phyloP scores from a whole-genome alignment of 2,329 filamentous ascomycete species.

The Tolypocladium sp. region DNA sequence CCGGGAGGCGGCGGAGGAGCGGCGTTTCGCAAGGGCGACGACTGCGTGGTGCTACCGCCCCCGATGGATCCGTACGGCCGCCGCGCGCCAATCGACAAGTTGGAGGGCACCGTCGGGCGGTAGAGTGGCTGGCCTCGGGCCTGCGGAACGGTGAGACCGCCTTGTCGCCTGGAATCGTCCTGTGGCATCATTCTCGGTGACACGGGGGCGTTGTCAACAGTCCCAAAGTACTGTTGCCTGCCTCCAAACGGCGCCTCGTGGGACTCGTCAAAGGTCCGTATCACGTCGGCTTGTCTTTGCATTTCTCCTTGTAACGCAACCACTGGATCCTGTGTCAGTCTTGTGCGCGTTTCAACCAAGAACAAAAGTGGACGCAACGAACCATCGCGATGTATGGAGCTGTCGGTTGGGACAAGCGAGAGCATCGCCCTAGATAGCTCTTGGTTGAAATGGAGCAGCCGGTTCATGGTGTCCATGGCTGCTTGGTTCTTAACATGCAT shows the following conservation, averaged over 20 bases:
- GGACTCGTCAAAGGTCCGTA: constrained; percentile 51
- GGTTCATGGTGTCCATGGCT: constrained; percentile 70
- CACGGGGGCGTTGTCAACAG: constrained; percentile 66
- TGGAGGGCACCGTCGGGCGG: constrained; percentile 71
- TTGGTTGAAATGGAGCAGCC: constrained; percentile 67
- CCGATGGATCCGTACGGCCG: constrained; percentile 85
- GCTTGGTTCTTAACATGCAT: constrained; percentile 75
- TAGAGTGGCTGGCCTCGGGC: constrained; percentile 56
- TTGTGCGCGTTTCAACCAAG: background rate
- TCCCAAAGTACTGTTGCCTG: constrained; percentile 57
- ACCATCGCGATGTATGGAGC: constrained; percentile 75
- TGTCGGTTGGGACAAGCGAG: constrained; percentile 66
- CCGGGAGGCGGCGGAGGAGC: constrained; percentile 53
- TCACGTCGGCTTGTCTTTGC: constrained; percentile 49
- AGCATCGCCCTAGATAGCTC: constrained; percentile 71
- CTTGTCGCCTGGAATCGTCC: constrained; percentile 71
- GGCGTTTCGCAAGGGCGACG: constrained; percentile 65
- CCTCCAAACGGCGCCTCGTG: constrained; percentile 61
- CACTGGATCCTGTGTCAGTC: constrained; percentile 26
- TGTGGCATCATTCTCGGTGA: constrained; percentile 82
- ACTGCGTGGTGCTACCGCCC: constrained; percentile 57
- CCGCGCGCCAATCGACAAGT: constrained; percentile 64
- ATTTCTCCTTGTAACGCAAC: constrained; percentile 49
- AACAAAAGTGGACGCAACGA: constrained; percentile 29
- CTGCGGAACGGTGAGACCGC: constrained; percentile 55